These are phyloP conservation scores for Rhytidhysteron rufulum DNA, from an alignment of 2,329 filamentous ascomycete genomes.

Conservation along the genomic window DNA sequence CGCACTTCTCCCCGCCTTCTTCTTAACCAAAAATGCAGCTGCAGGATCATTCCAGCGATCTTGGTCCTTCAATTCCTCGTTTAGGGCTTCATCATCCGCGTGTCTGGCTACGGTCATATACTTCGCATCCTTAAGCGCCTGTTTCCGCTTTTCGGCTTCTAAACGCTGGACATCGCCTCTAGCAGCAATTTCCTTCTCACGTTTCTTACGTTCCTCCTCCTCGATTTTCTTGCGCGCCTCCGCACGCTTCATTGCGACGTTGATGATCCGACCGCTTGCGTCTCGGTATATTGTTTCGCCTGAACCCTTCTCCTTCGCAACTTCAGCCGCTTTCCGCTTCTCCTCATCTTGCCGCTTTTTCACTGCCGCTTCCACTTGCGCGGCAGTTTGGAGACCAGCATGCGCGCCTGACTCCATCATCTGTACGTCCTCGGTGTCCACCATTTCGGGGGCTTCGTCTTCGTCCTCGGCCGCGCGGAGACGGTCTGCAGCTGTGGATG, in stretches of 20 bases:
- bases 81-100: constrained; percentile 83
- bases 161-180: constrained; percentile 82
- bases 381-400: constrained; percentile 81
- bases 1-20: constrained; percentile 41
- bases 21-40: constrained; percentile 66
- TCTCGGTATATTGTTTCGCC: constrained; percentile 89
- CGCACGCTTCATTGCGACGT: constrained; percentile 84
- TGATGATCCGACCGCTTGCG: constrained; percentile 89
- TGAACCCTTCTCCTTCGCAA: constrained; percentile 31
- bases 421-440: constrained; percentile 32
- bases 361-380: constrained; percentile 58
- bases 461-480: constrained; percentile 44
- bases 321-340: constrained; percentile 42
- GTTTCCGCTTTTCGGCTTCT: constrained; percentile 60
- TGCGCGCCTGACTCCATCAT: constrained; percentile 85
- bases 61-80: constrained; percentile 71
- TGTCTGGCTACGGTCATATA: constrained; percentile 74
- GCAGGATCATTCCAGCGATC: constrained; percentile 94
- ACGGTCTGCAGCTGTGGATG: constrained; percentile 64
- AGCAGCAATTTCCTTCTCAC: constrained; percentile 63
- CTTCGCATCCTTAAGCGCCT: constrained; percentile 73
- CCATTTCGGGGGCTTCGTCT: constrained; percentile 39
- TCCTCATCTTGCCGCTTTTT: constrained; percentile 66
- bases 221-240: constrained; percentile 78
- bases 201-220: constrained; percentile 62